Evolutionary conservation across 1,284 basidiomycete genomes (phyloP).

Genomic region (Sanghuangporus weigelae): DNA sequence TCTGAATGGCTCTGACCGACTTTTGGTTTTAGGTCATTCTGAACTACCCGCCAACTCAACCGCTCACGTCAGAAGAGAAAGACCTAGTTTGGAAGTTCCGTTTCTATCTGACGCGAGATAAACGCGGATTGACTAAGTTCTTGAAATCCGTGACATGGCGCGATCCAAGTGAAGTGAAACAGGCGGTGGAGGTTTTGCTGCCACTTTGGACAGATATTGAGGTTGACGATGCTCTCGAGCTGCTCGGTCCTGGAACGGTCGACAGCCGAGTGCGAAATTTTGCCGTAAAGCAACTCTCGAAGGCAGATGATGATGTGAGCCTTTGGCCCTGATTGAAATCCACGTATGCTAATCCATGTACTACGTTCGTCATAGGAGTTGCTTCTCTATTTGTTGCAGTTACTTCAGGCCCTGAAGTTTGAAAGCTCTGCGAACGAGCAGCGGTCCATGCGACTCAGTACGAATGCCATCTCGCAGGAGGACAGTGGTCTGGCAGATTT

Average conservation of each 20-base stretch:
- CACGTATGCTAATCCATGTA: background rate
- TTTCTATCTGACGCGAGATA: constrained; percentile 90
- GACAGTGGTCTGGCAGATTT: constrained; percentile 89
- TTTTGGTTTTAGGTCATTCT: constrained; percentile 68
- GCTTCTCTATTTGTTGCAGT: constrained; percentile 87
- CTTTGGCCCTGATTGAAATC: background rate
- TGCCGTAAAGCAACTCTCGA: constrained; percentile 85
- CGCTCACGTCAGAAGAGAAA: constrained; percentile 87
- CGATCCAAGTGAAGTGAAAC: constrained; percentile 93
- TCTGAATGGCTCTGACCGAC: background rate
- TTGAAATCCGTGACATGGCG: constrained; percentile 98
- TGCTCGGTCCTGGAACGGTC: constrained; percentile 87
- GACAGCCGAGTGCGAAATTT: constrained; percentile 92
- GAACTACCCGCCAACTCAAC: constrained; percentile 85
- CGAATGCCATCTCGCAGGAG: constrained; percentile 71
- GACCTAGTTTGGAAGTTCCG: constrained; percentile 98
- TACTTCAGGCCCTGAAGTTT: constrained; percentile 97
- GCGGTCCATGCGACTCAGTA: constrained; percentile 57
- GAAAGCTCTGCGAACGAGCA: constrained; percentile 76
- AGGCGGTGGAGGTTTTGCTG: constrained; percentile 93
- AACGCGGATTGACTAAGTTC: constrained; percentile 93
- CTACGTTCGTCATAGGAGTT: constrained; percentile 60
- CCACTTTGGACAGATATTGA: constrained; percentile 98
- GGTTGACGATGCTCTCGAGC: constrained; percentile 92
- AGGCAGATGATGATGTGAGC: constrained; percentile 91